Evolutionary conservation across 2,329 filamentous ascomycete genomes (phyloP).

Genomic region (Pseudopyricularia cyperi): DNA sequence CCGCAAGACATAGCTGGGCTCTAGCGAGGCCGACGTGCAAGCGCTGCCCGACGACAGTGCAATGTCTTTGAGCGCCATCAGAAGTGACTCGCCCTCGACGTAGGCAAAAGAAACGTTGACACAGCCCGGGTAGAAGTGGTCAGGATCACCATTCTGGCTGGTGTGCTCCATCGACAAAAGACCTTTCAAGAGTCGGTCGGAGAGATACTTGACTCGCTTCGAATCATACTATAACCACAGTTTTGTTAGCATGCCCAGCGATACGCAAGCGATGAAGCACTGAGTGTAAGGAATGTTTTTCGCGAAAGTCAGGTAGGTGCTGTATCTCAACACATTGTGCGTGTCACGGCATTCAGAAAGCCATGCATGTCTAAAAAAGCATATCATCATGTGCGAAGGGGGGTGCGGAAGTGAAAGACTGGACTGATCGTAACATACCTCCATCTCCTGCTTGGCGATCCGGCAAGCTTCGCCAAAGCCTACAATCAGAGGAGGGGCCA

Average conservation of each 20-base stretch:
- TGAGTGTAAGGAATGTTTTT: neutral
- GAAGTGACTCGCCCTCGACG: slow-evolving; percentile 90
- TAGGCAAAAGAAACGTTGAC: slow-evolving; percentile 98
- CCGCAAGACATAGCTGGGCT: slow-evolving; percentile 90
- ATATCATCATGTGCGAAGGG: slow-evolving; percentile 54
- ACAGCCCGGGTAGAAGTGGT: slow-evolving; percentile 84
- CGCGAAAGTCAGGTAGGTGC: slow-evolving; percentile 47
- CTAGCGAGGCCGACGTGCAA: slow-evolving; percentile 90
- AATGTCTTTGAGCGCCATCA: slow-evolving; percentile 98
- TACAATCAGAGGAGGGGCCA: slow-evolving; percentile 77
- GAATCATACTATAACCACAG: slow-evolving; percentile 69
- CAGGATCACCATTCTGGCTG: slow-evolving; percentile 71
- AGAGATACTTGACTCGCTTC: slow-evolving; percentile 70
- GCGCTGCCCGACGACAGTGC: slow-evolving; percentile 92
- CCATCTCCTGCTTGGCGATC: slow-evolving; percentile 79
- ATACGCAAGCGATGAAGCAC: neutral
- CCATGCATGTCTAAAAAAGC: slow-evolving; percentile 69
- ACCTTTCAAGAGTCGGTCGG: slow-evolving; percentile 69
- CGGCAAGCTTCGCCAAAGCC: slow-evolving; percentile 94
- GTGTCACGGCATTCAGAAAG: slow-evolving; percentile 66
- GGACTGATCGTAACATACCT: slow-evolving; percentile 46
- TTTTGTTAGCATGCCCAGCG: neutral
- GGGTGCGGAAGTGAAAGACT: slow-evolving; percentile 7
- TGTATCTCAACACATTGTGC: slow-evolving; percentile 46
- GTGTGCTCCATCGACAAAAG: slow-evolving; percentile 88